Evolutionary conservation across 2,329 filamentous ascomycete genomes (phyloP).

Genomic region (Didymella arachidicola): DNA sequence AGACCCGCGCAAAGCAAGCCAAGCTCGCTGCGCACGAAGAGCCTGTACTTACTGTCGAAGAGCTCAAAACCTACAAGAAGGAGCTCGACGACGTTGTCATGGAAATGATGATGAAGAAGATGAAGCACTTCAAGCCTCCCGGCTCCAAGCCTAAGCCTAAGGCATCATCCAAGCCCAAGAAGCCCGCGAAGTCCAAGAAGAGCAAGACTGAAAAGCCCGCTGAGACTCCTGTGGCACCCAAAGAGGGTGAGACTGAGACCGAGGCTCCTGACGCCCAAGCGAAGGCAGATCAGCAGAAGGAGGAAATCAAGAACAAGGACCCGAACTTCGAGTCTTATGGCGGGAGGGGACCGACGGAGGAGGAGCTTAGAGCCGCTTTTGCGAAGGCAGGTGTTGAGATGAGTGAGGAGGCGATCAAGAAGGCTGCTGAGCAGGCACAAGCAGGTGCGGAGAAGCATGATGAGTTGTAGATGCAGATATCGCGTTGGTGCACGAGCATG

Average conservation of each 20-base stretch:
- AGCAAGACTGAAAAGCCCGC: conserved; percentile 35
- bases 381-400: conserved; percentile 43
- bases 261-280: conserved; percentile 29
- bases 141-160: conserved; percentile 43
- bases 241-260: conserved; percentile 44
- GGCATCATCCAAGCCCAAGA: conserved; percentile 48
- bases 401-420: conserved; percentile 36
- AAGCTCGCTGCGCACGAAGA: conserved; percentile 72
- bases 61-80: conserved; percentile 69
- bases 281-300: conserved; percentile 43
- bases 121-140: conserved; percentile 55
- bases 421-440: conserved; percentile 41
- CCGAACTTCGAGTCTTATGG: conserved; percentile 21
- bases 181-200: conserved; percentile 31
- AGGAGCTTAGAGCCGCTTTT: conserved; percentile 42
- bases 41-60: conserved; percentile 75
- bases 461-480: conserved; percentile 27
- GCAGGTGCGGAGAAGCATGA: conserved; percentile 40
- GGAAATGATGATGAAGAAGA: conserved; percentile 70
- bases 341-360: conserved; percentile 37
- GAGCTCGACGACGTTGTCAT: conserved; percentile 75
- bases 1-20: conserved; percentile 74
- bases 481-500: neutral
- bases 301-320: conserved; percentile 25
- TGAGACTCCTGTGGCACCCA: conserved; percentile 29